Conservation (phyloP, 768 basidiomycete genomes). For the Leccinum disarticulatum region DNA sequence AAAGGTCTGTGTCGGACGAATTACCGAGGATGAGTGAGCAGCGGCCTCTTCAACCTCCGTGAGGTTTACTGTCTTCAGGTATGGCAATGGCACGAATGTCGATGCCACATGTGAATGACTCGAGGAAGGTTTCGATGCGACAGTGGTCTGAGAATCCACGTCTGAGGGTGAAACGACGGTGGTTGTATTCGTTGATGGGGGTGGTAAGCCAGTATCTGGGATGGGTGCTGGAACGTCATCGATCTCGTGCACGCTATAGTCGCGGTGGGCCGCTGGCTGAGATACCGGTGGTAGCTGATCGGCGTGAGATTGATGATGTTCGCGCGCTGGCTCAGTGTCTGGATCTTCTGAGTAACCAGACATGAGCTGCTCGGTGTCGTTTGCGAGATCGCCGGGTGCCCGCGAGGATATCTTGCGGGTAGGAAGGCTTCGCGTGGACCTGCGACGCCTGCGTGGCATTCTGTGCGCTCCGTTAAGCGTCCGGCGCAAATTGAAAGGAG, state of each 20-base stretch:
- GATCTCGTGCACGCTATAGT: constrained; percentile 31
- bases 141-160: constrained; percentile 24
- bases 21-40: constrained; percentile 12
- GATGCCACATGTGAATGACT: constrained; percentile 14
- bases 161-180: constrained; percentile 8
- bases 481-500: constrained; percentile 29
- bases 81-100: constrained; percentile 31
- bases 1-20: constrained; percentile 5
- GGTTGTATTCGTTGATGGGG: constrained; percentile 18
- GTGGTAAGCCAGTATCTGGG: constrained; percentile 34
- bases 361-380: constrained; percentile 28
- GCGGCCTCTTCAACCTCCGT: constrained; percentile 21
- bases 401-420: constrained; percentile 13
- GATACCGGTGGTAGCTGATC: constrained; percentile 13
- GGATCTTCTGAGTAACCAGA: constrained; percentile 1
- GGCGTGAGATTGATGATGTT: constrained; percentile 5
- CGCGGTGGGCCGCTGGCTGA: constrained; percentile 16
- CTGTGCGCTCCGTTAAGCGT: constrained; percentile 16
- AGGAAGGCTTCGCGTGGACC: constrained; percentile 1
- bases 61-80: constrained; percentile 25
- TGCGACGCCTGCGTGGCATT: constrained; percentile 23
- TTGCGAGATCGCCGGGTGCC: constrained; percentile 2
- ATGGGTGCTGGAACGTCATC: constrained; percentile 30
- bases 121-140: constrained; percentile 18
- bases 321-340: background rate